A percentile compares a stretch with the other conserved stretches of the same genome.
These are phyloP conservation scores for Backusella westeae DNA, from an alignment of 192 early-diverging fungal genomes.

Conservation along the genomic window DNA sequence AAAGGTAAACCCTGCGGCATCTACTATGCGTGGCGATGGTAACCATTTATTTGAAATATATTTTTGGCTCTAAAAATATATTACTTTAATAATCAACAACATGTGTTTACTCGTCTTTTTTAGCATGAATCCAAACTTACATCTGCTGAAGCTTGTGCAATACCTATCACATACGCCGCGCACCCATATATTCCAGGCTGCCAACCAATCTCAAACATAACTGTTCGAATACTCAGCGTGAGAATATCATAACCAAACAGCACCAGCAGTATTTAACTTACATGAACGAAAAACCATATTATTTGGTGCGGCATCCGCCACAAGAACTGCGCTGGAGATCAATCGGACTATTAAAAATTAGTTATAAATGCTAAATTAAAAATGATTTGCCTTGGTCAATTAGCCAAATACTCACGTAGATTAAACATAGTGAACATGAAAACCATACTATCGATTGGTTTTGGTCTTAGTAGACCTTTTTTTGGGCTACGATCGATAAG, in stretches of 20 bases:
- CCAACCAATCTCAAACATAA: slow-evolving; percentile 30
- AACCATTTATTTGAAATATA: slow-evolving; percentile 18
- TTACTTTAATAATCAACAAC: not conserved
- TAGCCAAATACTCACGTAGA: not conserved
- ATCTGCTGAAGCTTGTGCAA: slow-evolving; percentile 29
- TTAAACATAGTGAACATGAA: not conserved
- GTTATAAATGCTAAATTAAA: not conserved
- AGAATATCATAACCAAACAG: no score
- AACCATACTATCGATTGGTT: slow-evolving; percentile 28
- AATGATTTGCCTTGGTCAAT: slow-evolving; percentile 4
- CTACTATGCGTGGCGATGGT: slow-evolving; percentile 18
- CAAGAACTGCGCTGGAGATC: slow-evolving; percentile 15
- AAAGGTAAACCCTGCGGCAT: slow-evolving; percentile 14
- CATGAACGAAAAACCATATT: slow-evolving; percentile 14
- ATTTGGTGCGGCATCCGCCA: slow-evolving; percentile 18
- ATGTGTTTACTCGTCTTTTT: no score
- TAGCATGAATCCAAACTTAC: slow-evolving; percentile 5
- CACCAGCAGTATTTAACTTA: not conserved
- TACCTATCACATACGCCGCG: slow-evolving; percentile 23
- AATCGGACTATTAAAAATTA: slow-evolving; percentile 15
- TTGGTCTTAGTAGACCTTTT: slow-evolving; percentile 24
- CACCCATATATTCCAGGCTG: slow-evolving; percentile 21
- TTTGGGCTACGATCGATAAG: not conserved
- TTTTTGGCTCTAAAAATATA: slow-evolving; percentile 22
- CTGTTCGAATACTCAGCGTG: not conserved